These are phyloP conservation scores for Tanozyma kutaoensis DNA, from an alignment of 805 yeast species.

Conservation along the genomic window DNA sequence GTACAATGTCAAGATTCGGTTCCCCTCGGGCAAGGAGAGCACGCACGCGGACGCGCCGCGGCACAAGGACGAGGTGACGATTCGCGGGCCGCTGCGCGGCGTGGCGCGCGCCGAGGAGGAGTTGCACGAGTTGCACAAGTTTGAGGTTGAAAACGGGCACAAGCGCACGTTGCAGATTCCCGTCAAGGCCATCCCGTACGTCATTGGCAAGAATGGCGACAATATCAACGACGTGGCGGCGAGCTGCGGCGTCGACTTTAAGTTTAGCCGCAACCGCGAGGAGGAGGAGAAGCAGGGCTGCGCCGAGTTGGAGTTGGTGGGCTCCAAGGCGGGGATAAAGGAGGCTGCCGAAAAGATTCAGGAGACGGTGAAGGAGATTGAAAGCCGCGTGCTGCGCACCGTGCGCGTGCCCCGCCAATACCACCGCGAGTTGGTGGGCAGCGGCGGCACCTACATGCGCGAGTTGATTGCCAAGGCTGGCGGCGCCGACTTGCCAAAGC, in stretches of 20 bases:
- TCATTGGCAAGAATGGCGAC: constrained; percentile 86
- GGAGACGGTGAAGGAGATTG: constrained; percentile 48
- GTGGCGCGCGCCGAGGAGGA: constrained; percentile 77
- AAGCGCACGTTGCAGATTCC: constrained; percentile 56
- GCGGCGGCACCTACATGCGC: constrained; percentile 59
- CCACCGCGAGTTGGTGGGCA: constrained; percentile 68
- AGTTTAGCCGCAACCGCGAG: constrained; percentile 26
- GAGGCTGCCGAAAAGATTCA: constrained; percentile 55
- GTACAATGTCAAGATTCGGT: constrained; percentile 68
- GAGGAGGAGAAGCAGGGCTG: constrained; percentile 33
- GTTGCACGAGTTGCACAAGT: constrained; percentile 67
- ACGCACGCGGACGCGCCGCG: constrained; percentile 23
- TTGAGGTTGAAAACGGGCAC: constrained; percentile 78
- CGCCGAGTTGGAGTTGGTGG: constrained; percentile 59
- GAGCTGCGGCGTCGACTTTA: constrained; percentile 47
- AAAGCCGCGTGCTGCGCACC: constrained; percentile 44
- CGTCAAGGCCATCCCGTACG: constrained; percentile 58
- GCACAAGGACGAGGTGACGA: constrained; percentile 46
- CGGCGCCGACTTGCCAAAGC: constrained; percentile 30
- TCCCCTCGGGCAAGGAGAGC: constrained; percentile 36
- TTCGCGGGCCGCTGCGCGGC: constrained; percentile 85
- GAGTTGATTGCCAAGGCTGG: constrained; percentile 74
- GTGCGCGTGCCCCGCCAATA: constrained; percentile 61
- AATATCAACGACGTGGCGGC: constrained; percentile 70
- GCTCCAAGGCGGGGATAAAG: constrained; percentile 63